A percentile compares a stretch with the other conserved stretches of the same genome.
phyloP scores from a whole-genome alignment of 1,284 basidiomycete genomes.

The Xerocomus alliaceus region DNA sequence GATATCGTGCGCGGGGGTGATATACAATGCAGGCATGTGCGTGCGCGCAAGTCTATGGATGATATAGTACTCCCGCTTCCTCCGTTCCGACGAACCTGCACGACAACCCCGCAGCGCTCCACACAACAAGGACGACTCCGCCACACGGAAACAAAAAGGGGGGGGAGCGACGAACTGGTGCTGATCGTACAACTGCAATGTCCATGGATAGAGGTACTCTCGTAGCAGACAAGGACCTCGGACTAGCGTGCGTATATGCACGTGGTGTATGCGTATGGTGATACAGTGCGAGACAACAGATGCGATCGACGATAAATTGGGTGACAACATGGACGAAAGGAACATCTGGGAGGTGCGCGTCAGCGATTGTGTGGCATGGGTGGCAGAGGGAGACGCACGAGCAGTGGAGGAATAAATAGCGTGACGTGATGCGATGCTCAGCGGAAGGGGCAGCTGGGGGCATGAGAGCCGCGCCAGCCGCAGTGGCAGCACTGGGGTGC shows the following conservation, averaged over 20 bases:
- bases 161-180: constrained; percentile 13
- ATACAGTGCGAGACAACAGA: constrained; percentile 39
- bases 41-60: constrained; percentile 31
- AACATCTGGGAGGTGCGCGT: constrained; percentile 18
- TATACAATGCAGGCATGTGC: constrained; percentile 39
- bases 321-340: constrained; percentile 37
- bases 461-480: constrained; percentile 69
- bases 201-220: constrained; percentile 25
- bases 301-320: constrained; percentile 41
- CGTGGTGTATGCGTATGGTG: constrained; percentile 43
- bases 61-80: constrained; percentile 19
- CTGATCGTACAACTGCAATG: constrained; percentile 38
- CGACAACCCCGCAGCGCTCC: constrained; percentile 30
- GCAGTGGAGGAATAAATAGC: constrained; percentile 35
- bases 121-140: constrained; percentile 16
- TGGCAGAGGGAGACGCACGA: constrained; percentile 27
- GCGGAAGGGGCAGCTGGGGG: constrained; percentile 72
- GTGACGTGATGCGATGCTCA: constrained; percentile 25
- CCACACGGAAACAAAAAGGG: constrained; percentile 13
- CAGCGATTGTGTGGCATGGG: background rate
- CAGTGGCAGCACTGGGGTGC: constrained; percentile 79
- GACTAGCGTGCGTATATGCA: constrained; percentile 46
- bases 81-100: constrained; percentile 32
- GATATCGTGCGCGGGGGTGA: constrained; percentile 10
- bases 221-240: background rate